These are phyloP conservation scores for Trichoderma cornu-damae DNA, from an alignment of 2,329 filamentous ascomycete genomes.

Conservation along the genomic window DNA sequence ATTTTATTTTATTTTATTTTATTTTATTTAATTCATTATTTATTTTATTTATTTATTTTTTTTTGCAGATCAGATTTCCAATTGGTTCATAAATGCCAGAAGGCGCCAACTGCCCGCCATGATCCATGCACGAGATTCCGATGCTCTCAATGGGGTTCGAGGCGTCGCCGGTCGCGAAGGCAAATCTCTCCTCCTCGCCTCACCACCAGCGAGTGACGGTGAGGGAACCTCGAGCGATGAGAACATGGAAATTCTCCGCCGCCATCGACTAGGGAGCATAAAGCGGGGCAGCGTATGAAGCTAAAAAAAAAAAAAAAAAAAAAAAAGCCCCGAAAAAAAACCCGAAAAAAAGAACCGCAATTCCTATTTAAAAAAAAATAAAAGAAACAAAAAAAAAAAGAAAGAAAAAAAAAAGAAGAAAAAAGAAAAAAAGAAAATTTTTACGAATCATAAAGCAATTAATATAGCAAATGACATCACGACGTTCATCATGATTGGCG, in stretches of 20 bases:
- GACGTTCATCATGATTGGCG: constrained; percentile 3
- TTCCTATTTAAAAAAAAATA: too few species aligned
- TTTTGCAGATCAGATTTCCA: constrained; percentile 60
- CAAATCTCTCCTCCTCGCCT: not conserved
- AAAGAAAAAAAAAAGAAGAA: not conserved
- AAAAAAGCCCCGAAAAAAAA: not conserved
- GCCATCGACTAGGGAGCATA: constrained; percentile 33
- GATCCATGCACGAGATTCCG: constrained; percentile 51
- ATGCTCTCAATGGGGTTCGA: constrained; percentile 40
- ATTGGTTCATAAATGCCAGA: constrained; percentile 77
- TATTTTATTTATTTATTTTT: too few species aligned
- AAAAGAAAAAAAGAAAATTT: not conserved
- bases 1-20: too few species aligned
- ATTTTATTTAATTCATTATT: too few species aligned
- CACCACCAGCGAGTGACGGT: constrained; percentile 38
- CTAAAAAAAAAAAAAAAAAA: not conserved
- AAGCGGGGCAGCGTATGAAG: constrained; percentile 45
- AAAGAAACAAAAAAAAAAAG: not conserved
- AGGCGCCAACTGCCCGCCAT: constrained; percentile 59
- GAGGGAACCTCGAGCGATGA: constrained; percentile 44
- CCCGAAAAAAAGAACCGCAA: too few species aligned
- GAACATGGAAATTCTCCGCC: constrained; percentile 33
- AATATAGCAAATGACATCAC: constrained; percentile 7
- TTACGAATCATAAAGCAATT: not conserved
- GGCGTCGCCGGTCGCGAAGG: not conserved